phyloP scores from a whole-genome alignment of 345 rosid species.

The Rhodamnia rubescens region DNA sequence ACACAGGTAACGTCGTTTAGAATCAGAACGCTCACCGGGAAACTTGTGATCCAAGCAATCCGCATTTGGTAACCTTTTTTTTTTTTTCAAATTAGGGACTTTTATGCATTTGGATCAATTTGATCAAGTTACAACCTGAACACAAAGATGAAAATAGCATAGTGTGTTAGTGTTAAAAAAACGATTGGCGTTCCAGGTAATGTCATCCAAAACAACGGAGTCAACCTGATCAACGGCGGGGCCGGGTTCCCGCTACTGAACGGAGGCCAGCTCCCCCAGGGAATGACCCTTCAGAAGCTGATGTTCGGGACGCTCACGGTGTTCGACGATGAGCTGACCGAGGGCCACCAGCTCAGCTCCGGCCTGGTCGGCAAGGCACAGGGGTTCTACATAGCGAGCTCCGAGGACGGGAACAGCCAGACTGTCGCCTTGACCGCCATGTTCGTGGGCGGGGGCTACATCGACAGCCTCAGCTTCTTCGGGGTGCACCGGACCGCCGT shows the following conservation, averaged over 20 bases:
- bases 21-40: not conserved
- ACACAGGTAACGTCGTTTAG: conserved; percentile 12
- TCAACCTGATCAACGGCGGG: conserved; percentile 19
- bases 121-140: not conserved
- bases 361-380: conserved; percentile 71
- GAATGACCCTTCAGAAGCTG: conserved; percentile 40
- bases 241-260: conserved; percentile 26
- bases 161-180: not conserved
- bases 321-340: conserved; percentile 71
- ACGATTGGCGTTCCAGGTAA: conserved; percentile 2
- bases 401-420: conserved; percentile 68
- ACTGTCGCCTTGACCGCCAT: conserved; percentile 71
- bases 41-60: not conserved
- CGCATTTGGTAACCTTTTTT: not conserved
- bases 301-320: conserved; percentile 85
- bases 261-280: conserved; percentile 49
- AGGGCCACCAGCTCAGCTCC: conserved; percentile 60
- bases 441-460: conserved; percentile 63
- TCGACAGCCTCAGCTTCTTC: conserved; percentile 64
- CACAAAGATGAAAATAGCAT: not conserved
- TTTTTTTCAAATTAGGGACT: not conserved
- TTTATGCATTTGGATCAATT: not conserved
- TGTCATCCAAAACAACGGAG: conserved; percentile 36
- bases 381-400: conserved; percentile 74
- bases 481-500: conserved; percentile 63